Conservation (phyloP, 2,329 filamentous ascomycete species). For the Pseudogymnoascus sp. region DNA sequence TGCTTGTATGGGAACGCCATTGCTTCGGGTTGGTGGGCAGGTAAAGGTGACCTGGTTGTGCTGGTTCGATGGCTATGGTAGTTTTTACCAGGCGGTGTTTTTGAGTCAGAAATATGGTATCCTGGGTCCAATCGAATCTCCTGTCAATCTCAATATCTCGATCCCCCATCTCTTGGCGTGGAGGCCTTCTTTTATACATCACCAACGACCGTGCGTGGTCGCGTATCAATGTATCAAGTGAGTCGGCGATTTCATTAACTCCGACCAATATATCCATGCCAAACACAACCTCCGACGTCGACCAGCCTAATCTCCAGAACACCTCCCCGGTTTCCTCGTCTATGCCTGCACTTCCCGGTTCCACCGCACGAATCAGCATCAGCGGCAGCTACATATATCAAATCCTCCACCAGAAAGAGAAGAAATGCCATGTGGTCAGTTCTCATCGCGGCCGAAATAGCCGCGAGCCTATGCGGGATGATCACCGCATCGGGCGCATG, state of each 20-base stretch:
- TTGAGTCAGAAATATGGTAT: background rate
- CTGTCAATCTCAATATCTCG: background rate
- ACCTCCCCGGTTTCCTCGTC: background rate
- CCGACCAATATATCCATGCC: background rate
- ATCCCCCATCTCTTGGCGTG: background rate
- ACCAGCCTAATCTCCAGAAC: background rate
- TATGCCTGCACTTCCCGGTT: background rate
- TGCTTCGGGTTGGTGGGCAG: background rate
- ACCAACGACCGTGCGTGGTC: background rate
- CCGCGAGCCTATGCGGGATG: background rate
- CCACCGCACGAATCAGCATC: background rate
- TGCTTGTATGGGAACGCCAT: slow-evolving; percentile 50
- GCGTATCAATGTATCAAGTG: background rate
- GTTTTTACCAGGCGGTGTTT: background rate
- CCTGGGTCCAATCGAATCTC: background rate
- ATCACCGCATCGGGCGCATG: background rate
- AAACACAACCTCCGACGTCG: background rate
- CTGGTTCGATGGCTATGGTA: background rate
- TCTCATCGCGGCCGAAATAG: too few species aligned
- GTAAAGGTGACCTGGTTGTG: background rate
- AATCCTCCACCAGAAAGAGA: background rate
- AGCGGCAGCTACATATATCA: background rate
- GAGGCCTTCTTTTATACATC: background rate
- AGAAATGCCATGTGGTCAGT: background rate
- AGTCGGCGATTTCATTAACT: background rate